Base-by-base conservation (phyloP, 2,329 filamentous ascomycete genomes). In the Ilyonectria destructans region DNA sequence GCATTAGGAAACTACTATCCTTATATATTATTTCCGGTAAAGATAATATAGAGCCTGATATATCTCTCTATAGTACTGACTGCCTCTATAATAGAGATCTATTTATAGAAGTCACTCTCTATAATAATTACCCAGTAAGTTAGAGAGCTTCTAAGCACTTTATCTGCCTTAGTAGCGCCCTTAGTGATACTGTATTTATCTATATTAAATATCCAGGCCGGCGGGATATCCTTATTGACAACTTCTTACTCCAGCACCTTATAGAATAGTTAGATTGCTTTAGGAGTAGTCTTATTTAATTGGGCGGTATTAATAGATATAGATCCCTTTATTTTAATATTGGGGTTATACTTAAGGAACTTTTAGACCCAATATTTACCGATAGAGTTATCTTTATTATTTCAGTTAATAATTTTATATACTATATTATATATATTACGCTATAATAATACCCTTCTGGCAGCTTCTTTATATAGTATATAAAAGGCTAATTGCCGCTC, bases 31-130 rank as follows among this genome's bases (percentile, higher is more conserved):
- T 26, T 58, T 17, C 26, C 46, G 9, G 21, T 58, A 58, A 58
- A 58, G 21, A 58, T 43, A 43, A 58, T 29, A 45, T 45, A 45
- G 13, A 29, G 40, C 6, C 6, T 58, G 21, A 46, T 15, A 29
- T 46, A 58, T 45, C 21, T 45, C 26, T 23, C 37, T 17, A 45
- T 58, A 58, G 21, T 31, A 21, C 12, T 58, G 29, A 26, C 21
- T 26, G 12, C 37, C 55, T 58, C 26, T 46, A 58, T 26, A 45
- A 58, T 58, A 23, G 45, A 45, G 40, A 58, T 35, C 40, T 58
- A 58, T 45, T 45, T 58, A 45, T 29, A 46, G 23, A 9, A 43
- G 23, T 58, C 45, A 58, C 55, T 58, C 23, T 58, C 19, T 26
- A 46, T 45, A 45, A 58, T 31, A 58, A 58, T 58, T 17, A 43